Evolutionary conservation across 2,329 filamentous ascomycete species (phyloP).

Genomic region (Amesomyces nigricolor): DNA sequence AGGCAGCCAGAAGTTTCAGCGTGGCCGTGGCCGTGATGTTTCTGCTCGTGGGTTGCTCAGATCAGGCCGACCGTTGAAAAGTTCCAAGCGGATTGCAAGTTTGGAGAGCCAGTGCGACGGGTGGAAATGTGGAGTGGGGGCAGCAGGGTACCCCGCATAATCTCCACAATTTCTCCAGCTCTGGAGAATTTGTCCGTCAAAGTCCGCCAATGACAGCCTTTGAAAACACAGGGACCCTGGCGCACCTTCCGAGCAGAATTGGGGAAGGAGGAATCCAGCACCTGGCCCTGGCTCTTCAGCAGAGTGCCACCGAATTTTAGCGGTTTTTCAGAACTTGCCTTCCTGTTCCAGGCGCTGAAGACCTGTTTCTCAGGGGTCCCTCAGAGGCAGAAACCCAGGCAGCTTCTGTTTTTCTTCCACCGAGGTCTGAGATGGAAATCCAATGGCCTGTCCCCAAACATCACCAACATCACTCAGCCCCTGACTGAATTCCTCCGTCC

Average conservation of each 20-base stretch:
- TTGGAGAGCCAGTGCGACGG: not conserved
- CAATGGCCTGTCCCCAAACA: not conserved
- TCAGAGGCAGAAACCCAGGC: not conserved
- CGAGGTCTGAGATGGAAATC: not conserved
- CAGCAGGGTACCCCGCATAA: constrained; percentile 19
- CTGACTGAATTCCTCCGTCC: constrained; percentile 14
- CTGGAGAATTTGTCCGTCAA: constrained; percentile 25
- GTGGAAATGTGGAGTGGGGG: not conserved
- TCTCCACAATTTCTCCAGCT: constrained; percentile 24
- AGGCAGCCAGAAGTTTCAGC: not conserved
- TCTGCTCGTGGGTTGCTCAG: not conserved
- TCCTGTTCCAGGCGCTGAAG: not conserved
- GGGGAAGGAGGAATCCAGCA: not conserved
- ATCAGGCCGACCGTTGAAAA: constrained; percentile 6
- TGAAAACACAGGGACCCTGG: not conserved
- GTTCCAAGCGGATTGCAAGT: not conserved
- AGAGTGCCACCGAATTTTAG: constrained; percentile 1
- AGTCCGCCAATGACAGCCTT: constrained; percentile 25
- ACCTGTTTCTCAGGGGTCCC: not conserved
- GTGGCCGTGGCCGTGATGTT: not conserved
- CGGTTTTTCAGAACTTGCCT: not conserved
- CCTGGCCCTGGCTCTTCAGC: not conserved
- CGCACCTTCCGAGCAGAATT: constrained; percentile 6
- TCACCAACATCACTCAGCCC: not conserved
- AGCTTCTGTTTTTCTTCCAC: not conserved